phyloP scores from a whole-genome alignment of 768 basidiomycete genomes.

The Auricularia sp. region DNA sequence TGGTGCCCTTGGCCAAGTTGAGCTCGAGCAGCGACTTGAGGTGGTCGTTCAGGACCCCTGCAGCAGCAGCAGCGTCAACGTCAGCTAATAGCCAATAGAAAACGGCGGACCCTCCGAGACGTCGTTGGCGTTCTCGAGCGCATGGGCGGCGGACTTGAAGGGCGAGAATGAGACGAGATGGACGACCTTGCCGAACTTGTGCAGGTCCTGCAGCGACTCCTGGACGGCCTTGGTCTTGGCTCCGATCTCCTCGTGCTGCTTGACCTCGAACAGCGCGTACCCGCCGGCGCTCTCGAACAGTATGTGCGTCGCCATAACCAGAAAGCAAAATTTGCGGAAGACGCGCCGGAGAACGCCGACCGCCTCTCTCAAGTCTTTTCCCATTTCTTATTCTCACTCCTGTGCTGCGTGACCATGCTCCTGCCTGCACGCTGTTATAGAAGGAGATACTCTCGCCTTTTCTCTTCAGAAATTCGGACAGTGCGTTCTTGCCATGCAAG shows the following conservation, averaged over 20 bases:
- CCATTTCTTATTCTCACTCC: neutral
- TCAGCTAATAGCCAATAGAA: constrained; percentile 2
- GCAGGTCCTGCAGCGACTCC: constrained; percentile 74
- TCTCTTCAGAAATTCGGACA: too few relatives aligned
- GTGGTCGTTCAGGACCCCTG: constrained; percentile 80
- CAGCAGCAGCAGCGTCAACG: neutral
- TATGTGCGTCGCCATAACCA: constrained; percentile 62
- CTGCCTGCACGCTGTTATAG: too few relatives aligned
- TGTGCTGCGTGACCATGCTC: too few relatives aligned
- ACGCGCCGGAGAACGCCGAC: neutral
- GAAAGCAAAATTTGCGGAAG: neutral
- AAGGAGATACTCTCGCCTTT: too few relatives aligned
- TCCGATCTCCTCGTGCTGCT: constrained; percentile 80
- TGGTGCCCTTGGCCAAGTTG: constrained; percentile 65
- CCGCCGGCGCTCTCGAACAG: constrained; percentile 92
- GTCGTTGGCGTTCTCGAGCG: constrained; percentile 92
- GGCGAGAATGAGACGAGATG: constrained; percentile 83
- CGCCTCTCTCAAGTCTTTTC: neutral
- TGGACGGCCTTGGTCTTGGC: constrained; percentile 69
- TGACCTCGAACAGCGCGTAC: constrained; percentile 85
- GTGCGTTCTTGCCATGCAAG: too few relatives aligned
- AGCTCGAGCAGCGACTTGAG: constrained; percentile 77
- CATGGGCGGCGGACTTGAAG: constrained; percentile 87
- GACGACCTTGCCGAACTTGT: constrained; percentile 90
- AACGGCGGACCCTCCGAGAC: constrained; percentile 74